Percentiles rank a stretch among this genome's conserved stretches.
Conservation (phyloP, 768 basidiomycete species). For the Phylloporus scabripes region DNA sequence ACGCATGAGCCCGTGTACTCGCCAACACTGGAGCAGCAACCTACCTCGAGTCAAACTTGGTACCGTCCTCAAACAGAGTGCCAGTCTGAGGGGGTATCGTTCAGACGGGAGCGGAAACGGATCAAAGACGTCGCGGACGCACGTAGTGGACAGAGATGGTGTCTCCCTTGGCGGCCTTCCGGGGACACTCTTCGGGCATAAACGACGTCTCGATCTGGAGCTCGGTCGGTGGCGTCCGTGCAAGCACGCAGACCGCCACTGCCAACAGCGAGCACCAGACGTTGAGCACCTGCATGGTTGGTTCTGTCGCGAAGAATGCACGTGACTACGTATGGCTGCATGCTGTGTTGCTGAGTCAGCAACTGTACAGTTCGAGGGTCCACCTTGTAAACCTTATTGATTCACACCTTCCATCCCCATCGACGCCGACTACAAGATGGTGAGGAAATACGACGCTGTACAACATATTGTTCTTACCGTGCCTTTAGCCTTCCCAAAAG, state of each 20-base stretch:
- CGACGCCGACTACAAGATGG: conserved; percentile 42
- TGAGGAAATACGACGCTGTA: conserved; percentile 25
- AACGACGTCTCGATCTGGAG: conserved; percentile 60
- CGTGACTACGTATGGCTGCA: conserved; percentile 2
- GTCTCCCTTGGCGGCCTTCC: conserved; percentile 57
- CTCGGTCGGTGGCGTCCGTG: conserved; percentile 43
- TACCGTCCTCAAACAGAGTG: conserved; percentile 65
- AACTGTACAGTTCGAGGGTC: conserved; percentile 37
- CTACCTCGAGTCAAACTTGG: conserved; percentile 88
- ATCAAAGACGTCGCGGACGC: conserved; percentile 19
- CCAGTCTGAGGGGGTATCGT: conserved; percentile 49
- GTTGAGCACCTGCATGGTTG: conserved; percentile 48
- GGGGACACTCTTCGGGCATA: conserved; percentile 50
- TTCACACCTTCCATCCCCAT: conserved; percentile 15
- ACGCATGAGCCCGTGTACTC: not conserved
- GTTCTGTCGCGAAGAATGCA: not conserved
- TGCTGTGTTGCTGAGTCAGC: conserved; percentile 28
- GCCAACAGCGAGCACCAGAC: conserved; percentile 43
- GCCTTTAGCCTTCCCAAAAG: conserved; percentile 92
- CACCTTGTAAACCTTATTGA: conserved; percentile 31
- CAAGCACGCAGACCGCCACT: conserved; percentile 43
- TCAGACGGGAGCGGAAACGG: not conserved
- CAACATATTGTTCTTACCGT: not conserved
- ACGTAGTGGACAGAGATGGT: conserved; percentile 75
- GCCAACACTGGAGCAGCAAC: conserved; percentile 12